Evolutionary conservation across 805 yeast genomes (phyloP).

Genomic region (Yarrowia sp.): DNA sequence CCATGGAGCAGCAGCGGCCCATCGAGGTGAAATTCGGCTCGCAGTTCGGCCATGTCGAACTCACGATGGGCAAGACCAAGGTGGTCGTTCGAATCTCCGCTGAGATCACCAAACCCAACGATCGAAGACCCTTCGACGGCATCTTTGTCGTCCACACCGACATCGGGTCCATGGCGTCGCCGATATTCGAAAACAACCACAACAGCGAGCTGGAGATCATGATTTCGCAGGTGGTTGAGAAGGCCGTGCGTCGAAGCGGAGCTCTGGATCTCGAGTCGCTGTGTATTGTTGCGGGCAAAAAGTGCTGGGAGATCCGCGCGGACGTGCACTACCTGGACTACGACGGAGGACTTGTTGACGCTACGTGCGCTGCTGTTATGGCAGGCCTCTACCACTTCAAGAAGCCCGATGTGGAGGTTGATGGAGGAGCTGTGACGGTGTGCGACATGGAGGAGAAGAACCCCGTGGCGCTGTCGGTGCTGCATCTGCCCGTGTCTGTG

Average conservation of each 20-base stretch:
- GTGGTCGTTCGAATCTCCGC: constrained; percentile 73
- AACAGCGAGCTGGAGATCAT: constrained; percentile 78
- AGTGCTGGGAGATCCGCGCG: constrained; percentile 88
- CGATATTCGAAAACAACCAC: constrained; percentile 71
- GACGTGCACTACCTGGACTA: constrained; percentile 85
- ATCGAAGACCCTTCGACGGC: constrained; percentile 94
- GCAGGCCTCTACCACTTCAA: constrained; percentile 78
- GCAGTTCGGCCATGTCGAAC: constrained; percentile 72
- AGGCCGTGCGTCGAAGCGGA: constrained; percentile 84
- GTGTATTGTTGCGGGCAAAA: constrained; percentile 85
- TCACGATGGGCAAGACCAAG: constrained; percentile 71
- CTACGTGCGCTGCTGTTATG: constrained; percentile 86
- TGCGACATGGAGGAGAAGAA: constrained; percentile 73
- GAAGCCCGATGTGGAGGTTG: constrained; percentile 77
- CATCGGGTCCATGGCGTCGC: constrained; percentile 84
- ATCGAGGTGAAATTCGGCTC: constrained; percentile 63
- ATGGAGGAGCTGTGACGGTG: constrained; percentile 45
- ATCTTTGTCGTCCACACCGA: constrained; percentile 80
- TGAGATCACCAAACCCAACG: constrained; percentile 73
- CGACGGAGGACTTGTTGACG: constrained; percentile 92
- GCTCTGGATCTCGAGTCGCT: constrained; percentile 88
- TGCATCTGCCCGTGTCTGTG: constrained; percentile 87
- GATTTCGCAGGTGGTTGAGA: constrained; percentile 80
- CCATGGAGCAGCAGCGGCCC: constrained; percentile 59
- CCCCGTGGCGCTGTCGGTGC: constrained; percentile 78